Evolutionary conservation across 805 yeast species (phyloP), one percentile per base, ranked within the genome.

Genomic region (Nakazawaea ishiwadae): DNA sequence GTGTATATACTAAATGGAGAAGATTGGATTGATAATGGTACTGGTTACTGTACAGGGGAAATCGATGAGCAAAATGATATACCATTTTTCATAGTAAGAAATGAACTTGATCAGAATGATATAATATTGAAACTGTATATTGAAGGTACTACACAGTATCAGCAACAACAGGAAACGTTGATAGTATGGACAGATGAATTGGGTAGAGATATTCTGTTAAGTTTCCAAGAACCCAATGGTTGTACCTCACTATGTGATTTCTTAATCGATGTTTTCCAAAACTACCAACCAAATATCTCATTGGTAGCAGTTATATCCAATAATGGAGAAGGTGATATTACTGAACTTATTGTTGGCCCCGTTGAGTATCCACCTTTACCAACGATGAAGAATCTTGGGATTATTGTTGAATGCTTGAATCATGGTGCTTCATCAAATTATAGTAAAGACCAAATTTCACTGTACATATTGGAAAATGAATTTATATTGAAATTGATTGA

Each of bases 171-270:
- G 55, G 97, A 89, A 44, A 89, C 97, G 0, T 66, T 91, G 36
- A 87, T 91, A 8, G 96, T 91, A 16, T 91, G 98, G 98, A 84
- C 95, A 8, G 96, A 87, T 54, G 53, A 63, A 2, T 70, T 73
- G 15, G 79, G 82, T 6, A 73, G 71, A 40, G 95, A 88, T 59
- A 77, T 87, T 48, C 98, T 98, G 1, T 68, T 91, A 18, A 84
- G 95, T 35, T 91, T 91, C 59, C 96, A 91, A 59, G 97, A 89
- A 53, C 79, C 86, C 27, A 84, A 82, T 35, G 98, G 97, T 0
- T 91, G 99, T 60, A 75, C 85, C 10, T 75, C 79, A 5, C 54
- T 90, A 33, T 88, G 96, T 57, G 91, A 86, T 37, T 90, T 88
- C 55, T 71, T 90, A 19, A 74, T 85, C 15, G 71, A 71, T 40